These are phyloP conservation scores for Gynochthodes officinalis DNA, from an alignment of 257 asterid species.

Conservation along the genomic window DNA sequence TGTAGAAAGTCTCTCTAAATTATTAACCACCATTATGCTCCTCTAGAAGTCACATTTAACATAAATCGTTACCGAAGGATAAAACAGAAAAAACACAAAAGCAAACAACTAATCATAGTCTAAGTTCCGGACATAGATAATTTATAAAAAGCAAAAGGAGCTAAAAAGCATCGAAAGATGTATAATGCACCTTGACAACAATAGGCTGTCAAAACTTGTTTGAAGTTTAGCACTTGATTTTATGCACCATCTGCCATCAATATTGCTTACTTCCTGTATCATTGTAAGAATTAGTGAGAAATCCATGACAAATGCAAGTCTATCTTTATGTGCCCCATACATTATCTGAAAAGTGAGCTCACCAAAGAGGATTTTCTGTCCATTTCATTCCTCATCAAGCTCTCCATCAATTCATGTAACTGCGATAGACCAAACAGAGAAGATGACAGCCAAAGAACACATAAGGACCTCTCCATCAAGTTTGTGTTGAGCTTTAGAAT, in stretches of 20 bases:
- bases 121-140: slow-evolving; percentile 2
- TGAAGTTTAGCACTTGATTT: slow-evolving; percentile 43
- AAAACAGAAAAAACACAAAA: neutral
- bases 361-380: slow-evolving; percentile 61
- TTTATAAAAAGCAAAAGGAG: slow-evolving; percentile 16
- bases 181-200: slow-evolving; percentile 72
- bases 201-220: slow-evolving; percentile 66
- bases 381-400: slow-evolving; percentile 64
- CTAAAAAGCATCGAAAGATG: slow-evolving; percentile 20
- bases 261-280: slow-evolving; percentile 63
- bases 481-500: neutral
- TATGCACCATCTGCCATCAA: slow-evolving; percentile 96
- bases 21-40: neutral
- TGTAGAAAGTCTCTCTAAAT: neutral
- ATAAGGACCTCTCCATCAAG: neutral
- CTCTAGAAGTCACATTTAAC: neutral
- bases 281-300: neutral
- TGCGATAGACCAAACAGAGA: slow-evolving; percentile 21
- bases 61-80: neutral
- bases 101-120: slow-evolving; percentile 2
- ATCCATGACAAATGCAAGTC: neutral
- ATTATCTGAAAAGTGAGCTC: slow-evolving; percentile 19
- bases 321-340: slow-evolving; percentile 9
- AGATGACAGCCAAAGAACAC: neutral
- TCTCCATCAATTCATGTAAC: slow-evolving; percentile 76